phyloP scores from a whole-genome alignment of 73 alveolate genomes.

The Blepharisma japonicum region DNA sequence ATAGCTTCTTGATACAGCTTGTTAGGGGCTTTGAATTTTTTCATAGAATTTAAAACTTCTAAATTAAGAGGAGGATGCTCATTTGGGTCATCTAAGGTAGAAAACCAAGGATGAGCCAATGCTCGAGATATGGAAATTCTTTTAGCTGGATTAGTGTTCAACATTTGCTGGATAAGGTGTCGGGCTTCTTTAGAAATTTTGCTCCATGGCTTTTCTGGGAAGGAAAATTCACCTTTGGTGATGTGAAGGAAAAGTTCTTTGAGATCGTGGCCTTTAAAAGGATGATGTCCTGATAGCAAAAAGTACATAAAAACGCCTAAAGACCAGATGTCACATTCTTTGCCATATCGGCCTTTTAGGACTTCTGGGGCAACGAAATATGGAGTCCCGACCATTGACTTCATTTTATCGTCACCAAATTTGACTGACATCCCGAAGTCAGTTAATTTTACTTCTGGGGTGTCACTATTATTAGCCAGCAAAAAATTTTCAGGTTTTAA shows the following conservation, averaged over 20 bases:
- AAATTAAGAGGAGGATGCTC: too few relatives aligned
- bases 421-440: constrained; percentile 82
- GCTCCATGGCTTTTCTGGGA: constrained; percentile 37
- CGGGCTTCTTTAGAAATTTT: constrained; percentile 45
- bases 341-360: constrained; percentile 54
- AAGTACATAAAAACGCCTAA: constrained; percentile 85
- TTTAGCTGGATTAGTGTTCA: constrained; percentile 37
- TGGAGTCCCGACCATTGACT: constrained; percentile 82
- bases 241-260: constrained; percentile 53
- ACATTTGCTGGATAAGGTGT: constrained; percentile 44
- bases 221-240: constrained; percentile 38
- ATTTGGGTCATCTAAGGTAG: too few relatives aligned
- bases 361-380: constrained; percentile 79
- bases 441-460: constrained; percentile 51
- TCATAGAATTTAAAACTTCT: too few relatives aligned
- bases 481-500: constrained; percentile 67
- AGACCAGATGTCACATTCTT: constrained; percentile 84
- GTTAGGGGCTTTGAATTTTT: neutral
- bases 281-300: constrained; percentile 83
- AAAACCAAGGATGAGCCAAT: constrained; percentile 44
- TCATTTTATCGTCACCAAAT: constrained; percentile 53
- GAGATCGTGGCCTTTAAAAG: constrained; percentile 77
- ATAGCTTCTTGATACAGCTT: constrained; percentile 21
- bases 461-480: constrained; percentile 44
- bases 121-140: constrained; percentile 58